Conservation (phyloP, 83 land plant genomes). For the Picea engelmannii region DNA sequence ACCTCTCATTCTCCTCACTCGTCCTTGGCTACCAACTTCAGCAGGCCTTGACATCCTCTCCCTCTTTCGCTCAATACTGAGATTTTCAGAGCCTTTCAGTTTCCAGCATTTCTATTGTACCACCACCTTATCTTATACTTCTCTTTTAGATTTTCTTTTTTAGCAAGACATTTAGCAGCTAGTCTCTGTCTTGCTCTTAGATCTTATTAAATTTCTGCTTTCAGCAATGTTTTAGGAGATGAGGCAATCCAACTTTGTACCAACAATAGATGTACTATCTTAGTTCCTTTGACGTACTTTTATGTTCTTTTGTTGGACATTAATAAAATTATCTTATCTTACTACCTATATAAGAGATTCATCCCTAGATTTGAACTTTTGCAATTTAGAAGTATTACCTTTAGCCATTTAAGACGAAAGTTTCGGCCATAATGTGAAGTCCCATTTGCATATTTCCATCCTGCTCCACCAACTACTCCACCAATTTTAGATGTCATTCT, state of each 20-base stretch:
- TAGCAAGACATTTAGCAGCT: background rate
- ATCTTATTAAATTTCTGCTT: background rate
- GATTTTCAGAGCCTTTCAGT: too few species aligned
- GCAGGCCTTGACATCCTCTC: too few species aligned
- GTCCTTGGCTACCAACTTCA: too few species aligned
- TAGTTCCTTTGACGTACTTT: background rate
- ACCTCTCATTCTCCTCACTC: too few species aligned
- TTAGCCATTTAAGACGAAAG: constrained; percentile 47
- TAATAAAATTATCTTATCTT: background rate
- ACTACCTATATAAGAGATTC: background rate
- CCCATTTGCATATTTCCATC: constrained; percentile 52
- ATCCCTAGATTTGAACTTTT: background rate
- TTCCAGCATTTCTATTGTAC: too few species aligned
- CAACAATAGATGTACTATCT: too few species aligned
- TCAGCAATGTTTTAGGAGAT: too few species aligned
- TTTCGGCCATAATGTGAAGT: constrained; percentile 50
- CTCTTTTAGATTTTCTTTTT: too few species aligned
- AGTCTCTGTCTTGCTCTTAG: background rate
- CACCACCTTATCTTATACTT: too few species aligned
- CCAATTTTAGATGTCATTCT: constrained; percentile 56
- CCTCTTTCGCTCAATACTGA: too few species aligned
- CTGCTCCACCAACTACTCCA: constrained; percentile 38
- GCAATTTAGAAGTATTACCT: constrained; percentile 19
- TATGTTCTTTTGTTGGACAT: constrained; percentile 2
- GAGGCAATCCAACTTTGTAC: too few species aligned